Base-by-base conservation (phyloP, 495 filamentous ascomycete genomes). In the Lasiosphaeria miniovina region DNA sequence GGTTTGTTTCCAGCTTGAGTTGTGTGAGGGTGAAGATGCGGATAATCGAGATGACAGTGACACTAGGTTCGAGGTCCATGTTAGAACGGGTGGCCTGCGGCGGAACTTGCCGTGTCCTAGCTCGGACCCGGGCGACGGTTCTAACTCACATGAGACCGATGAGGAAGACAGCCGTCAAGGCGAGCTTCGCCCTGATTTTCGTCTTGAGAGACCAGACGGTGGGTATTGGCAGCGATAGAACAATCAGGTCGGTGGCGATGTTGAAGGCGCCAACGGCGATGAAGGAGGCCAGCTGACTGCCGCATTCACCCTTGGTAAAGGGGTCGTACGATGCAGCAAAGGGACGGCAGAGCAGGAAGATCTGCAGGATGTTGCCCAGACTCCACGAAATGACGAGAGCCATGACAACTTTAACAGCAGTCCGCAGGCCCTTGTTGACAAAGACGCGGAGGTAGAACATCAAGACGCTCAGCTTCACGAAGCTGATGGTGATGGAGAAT, bases 371-470 rank as follows among this genome's bases (percentile, higher is more conserved):
- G 24, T 67, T 64, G 57, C 55, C 65, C 11, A 59, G 35, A 35
- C 41, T 67, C 64, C 61, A 62, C 17, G 62, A 49, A 6, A 36
- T 10, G 43, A 67, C 61, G 15, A 69, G 58, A 8, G 48, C 36
- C 36, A 65, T 54, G 53, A 54, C 49, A 34, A 58, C 35, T 36
- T 62, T 64, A 48, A 55, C 58, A 17, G 57, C 61, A 41, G 60
- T 49, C 15, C 59, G 46, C 51, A 67, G 43, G 46, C 51, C 49
- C 8, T 40, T 10, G 50, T 68, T 63, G 10, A 64, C 65, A 14
- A 70, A 65, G 38, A 70, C 61, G 38, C 68, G 68, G 38, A 68
- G 63, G 58, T 70, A 70, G 53, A 70, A 65, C 11, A 68, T 9
- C 52, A 70, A 31, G 55, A 70, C 57, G 48, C 62, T 66, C 46